Evolutionary conservation across 2,329 filamentous ascomycete species (phyloP), one percentile per base, ranked within the genome.

Genomic region (Stagonosporopsis tanaceti): DNA sequence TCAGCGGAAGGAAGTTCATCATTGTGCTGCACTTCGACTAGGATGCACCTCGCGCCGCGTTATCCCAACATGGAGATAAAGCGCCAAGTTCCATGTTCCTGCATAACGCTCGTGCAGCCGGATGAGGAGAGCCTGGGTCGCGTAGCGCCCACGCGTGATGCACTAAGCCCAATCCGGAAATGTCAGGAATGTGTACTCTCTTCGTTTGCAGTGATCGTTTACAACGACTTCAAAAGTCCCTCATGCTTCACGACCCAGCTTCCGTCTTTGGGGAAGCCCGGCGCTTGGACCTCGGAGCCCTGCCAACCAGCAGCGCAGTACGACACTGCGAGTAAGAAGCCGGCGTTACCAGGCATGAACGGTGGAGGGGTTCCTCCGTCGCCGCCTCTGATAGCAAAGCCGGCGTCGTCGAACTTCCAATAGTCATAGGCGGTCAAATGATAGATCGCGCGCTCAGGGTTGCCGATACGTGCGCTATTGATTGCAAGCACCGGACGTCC

Each of bases 301-400:
- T 84, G 80, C 83, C 84, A 86, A 6, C 68, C 84, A 0, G 80
- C 82, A 3, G 81, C 81, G 76, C 85, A 80, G 78, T 85, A 84
- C 6, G 80, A 83, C 59, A 82, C 44, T 0, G 81, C 81, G 39
- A 82, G 66, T 62, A 86, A 59, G 52, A 86, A 74, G 1, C 77
- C 78, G 0, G 80, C 78, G 39, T 79, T 78, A n/a, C 79, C 80
- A 0, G 84, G 84, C 59, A 86, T 84, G 67, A 86, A 86, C 4
- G 84, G 84, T 15, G 84, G 85, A 3, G 83, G 79, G 7, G 84
- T 84, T n/a, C 80, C 76, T 8, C 76, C 73, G 2, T 82, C 82
- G 2, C 83, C 84, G 2, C 82, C 71, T 1, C 82, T 77, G 61
- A 84, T 84, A 0, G 84, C 84, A 2, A 83, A 70, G 1, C 67